Evolutionary conservation across 2,329 filamentous ascomycete species (phyloP), one percentile per base, ranked within the genome.

Genomic region (Lasiodiplodia theobromae): DNA sequence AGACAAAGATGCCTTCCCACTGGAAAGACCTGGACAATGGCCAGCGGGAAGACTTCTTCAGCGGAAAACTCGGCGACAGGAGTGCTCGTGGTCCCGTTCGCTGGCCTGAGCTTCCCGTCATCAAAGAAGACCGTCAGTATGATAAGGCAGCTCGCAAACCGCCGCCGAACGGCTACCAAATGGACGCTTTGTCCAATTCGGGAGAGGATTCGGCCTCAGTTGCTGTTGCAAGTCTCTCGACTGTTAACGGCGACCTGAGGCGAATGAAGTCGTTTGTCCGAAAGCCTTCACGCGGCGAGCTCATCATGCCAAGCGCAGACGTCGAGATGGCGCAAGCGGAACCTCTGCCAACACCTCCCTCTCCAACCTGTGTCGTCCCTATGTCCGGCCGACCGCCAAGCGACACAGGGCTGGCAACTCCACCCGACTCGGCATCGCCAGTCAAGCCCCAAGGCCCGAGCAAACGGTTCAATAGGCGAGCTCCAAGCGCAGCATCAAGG

Each of bases 221-320:
- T 58, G 67, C 60, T 16, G 52, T 68, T 44, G 58, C 67, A 38
- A 68, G 67, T 31, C 31, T 68, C n/a, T 56, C 52, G 14, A 56
- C 38, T 23, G 67, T 68, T 38, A 40, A 38, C 11, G 67, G 67
- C 12, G 52, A 64, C 23, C 37, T 68, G 4, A 38, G 51, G 51
- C n/a, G 52, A 23, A 68, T 68, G 67, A 68, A 68, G 67, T 68
- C 67, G 4, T 68, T 68, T 58, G 67, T 68, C 23, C 58, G 38
- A 11, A 65, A 65, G 52, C 67, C 67, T 31, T 68, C 67, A 16
- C 54, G 65, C 12, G 65, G 65, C 18, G 65, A 67, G 25, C 6
- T 28, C 16, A 28, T 58, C 1, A 21, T 44, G 6, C 21, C 44
- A 11, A 40, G 28, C 4, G n/a, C 37, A 21, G 60, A 64, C 6